A percentile compares a stretch with the other conserved stretches of the same genome.
Conservation (phyloP, 306 rosid species). For the Cicer chorassanicum region DNA sequence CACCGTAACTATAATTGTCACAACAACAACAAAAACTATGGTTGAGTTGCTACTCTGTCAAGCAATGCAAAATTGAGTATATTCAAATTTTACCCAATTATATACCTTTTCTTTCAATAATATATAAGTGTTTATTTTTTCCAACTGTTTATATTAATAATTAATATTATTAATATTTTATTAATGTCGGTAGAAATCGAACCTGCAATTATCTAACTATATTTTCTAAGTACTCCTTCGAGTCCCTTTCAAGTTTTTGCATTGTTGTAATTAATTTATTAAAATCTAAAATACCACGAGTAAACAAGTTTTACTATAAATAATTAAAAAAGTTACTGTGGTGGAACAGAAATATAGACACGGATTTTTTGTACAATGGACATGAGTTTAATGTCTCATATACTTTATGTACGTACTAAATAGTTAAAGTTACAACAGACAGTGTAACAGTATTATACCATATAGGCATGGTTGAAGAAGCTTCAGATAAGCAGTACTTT, state of each 20-base stretch:
- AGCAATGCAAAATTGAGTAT: too few relatives aligned
- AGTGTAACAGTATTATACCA: slow-evolving; percentile 39
- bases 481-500: slow-evolving; percentile 45
- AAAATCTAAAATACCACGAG: neutral
- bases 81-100: too few relatives aligned
- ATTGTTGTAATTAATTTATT: neutral
- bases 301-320: slow-evolving; percentile 9
- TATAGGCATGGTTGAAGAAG: slow-evolving; percentile 33
- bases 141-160: too few relatives aligned
- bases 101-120: too few relatives aligned
- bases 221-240: too few relatives aligned
- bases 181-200: too few relatives aligned
- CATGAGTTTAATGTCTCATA: slow-evolving; percentile 6
- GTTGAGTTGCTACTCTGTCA: too few relatives aligned
- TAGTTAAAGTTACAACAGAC: slow-evolving; percentile 23
- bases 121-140: too few relatives aligned
- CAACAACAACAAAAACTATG: too few relatives aligned
- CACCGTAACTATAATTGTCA: too few relatives aligned
- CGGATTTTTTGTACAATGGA: slow-evolving; percentile 10
- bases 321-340: slow-evolving; percentile 33
- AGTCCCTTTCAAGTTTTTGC: neutral
- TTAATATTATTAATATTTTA: too few relatives aligned
- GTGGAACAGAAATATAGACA: slow-evolving; percentile 44
- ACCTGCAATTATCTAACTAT: too few relatives aligned
- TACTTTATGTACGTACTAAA: slow-evolving; percentile 31